phyloP scores from a whole-genome alignment of 2,329 filamentous ascomycete genomes.

The Chaetomiaceae sp. region DNA sequence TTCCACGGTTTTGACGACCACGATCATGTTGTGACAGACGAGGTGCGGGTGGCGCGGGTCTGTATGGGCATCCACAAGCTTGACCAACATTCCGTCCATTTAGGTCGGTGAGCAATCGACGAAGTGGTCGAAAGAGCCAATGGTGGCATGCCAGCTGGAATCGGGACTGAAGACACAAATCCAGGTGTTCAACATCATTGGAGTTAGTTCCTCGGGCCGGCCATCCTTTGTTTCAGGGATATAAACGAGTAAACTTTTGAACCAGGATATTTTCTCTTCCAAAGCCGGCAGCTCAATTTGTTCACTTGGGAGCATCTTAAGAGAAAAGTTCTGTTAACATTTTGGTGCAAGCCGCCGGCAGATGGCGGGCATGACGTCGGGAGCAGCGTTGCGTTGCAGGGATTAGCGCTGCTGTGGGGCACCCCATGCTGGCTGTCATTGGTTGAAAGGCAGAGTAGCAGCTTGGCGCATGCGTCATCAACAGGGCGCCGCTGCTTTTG shows the following conservation, averaged over 20 bases:
- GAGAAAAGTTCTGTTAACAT: no score
- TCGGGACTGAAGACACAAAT: not conserved
- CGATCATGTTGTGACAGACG: no score
- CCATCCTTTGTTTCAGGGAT: no score
- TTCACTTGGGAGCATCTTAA: not conserved
- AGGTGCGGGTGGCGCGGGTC: no score
- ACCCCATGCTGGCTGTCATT: not conserved
- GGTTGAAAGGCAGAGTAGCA: not conserved
- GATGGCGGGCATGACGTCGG: not conserved
- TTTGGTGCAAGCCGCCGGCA: not conserved
- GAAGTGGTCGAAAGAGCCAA: constrained; percentile 2
- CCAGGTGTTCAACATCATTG: not conserved
- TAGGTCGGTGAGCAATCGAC: not conserved
- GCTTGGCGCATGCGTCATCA: constrained; percentile 4
- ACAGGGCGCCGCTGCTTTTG: constrained; percentile 11
- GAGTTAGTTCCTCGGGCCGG: no score
- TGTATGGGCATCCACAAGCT: not conserved
- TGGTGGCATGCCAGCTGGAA: constrained; percentile 16
- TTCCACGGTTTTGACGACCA: not conserved
- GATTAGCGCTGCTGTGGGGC: not conserved
- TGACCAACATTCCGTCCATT: not conserved
- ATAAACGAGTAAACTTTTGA: no score
- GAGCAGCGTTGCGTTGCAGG: not conserved
- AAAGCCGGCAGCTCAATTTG: no score
- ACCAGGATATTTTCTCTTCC: no score